Evolutionary conservation across 192 early-diverging fungal genomes (phyloP), one percentile per base, ranked within the genome.

Genomic region (Lobosporangium transversale): DNA sequence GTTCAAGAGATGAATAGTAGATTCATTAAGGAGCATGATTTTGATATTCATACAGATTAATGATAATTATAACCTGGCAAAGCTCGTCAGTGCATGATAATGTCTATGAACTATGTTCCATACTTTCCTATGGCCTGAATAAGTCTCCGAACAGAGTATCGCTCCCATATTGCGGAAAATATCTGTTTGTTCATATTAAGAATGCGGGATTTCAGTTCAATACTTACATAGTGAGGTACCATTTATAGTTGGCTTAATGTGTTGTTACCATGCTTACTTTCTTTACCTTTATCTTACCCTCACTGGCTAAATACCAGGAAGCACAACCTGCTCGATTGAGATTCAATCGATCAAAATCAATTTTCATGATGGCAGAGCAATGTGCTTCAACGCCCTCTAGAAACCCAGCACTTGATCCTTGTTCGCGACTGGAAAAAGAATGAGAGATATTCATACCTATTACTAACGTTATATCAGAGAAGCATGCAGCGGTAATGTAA

Each of bases 211-310:
- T n/a, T n/a, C n/a, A 3, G 36, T 29, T 21, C 4, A 4, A 30
- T 7, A 20, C n/a, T 9, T 23, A 49, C 11, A 43, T 20, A 17
- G 3, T 3, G 8, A 12, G 45, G 43, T 6, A 47, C 20, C 44
- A 12, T 1, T 21, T 20, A 24, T 33, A 10, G 10, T 31, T 3
- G 27, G 9, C 18, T 42, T 9, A 20, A 40, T 8, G 32, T n/a
- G 18, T n/a, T 32, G 27, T 31, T 8, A 32, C 23, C 15, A 56
- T 18, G 21, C 18, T 40, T 30, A 8, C 12, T 31, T 32, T 4
- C 18, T 31, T 55, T 62, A 67, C 73, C 59, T 76, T 76, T 43
- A 61, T 42, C 44, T 76, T 76, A 1, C 73, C 73, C 54, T 76
- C 73, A n/a, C 64, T 62, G 8, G 73, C 73, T 31, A 76, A 56